Percentiles rank a stretch among this genome's conserved stretches.
Conservation (phyloP, 2,329 filamentous ascomycete genomes). For the Neospermospora avenae region DNA sequence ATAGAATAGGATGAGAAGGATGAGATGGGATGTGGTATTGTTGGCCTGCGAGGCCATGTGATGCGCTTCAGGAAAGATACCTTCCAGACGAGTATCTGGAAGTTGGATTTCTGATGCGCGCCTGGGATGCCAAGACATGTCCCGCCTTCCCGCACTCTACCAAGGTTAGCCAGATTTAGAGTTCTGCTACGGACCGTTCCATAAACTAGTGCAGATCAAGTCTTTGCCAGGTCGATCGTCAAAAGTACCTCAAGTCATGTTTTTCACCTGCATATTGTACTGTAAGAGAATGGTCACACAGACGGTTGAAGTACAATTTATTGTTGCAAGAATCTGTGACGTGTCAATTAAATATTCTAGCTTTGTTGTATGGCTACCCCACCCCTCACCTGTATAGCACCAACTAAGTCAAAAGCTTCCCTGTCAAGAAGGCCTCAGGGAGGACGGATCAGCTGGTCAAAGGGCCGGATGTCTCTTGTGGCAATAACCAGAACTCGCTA, state of each 20-base stretch:
- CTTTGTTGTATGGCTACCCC: neutral
- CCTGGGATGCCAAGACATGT: no score
- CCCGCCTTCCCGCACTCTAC: no score
- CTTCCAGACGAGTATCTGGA: no score
- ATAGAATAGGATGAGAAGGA: no score
- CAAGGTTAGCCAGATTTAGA: neutral
- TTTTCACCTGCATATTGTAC: neutral
- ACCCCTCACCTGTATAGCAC: neutral
- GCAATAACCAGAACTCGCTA: neutral
- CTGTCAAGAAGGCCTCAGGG: neutral
- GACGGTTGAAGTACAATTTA: neutral
- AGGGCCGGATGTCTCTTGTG: neutral
- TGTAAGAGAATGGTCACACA: neutral
- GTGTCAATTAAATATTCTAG: neutral
- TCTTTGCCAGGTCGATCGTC: neutral
- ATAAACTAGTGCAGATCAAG: neutral
- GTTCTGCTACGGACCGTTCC: neutral
- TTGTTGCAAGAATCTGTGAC: neutral
- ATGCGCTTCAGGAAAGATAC: no score
- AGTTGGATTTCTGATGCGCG: no score
- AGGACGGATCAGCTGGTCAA: neutral
- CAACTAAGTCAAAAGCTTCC: neutral
- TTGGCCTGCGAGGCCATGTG: no score
- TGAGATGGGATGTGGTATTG: no score
- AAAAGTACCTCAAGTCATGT: neutral